phyloP scores from a whole-genome alignment of 371 early-diverging fungal genomes.

The Entomophthora muscae region DNA sequence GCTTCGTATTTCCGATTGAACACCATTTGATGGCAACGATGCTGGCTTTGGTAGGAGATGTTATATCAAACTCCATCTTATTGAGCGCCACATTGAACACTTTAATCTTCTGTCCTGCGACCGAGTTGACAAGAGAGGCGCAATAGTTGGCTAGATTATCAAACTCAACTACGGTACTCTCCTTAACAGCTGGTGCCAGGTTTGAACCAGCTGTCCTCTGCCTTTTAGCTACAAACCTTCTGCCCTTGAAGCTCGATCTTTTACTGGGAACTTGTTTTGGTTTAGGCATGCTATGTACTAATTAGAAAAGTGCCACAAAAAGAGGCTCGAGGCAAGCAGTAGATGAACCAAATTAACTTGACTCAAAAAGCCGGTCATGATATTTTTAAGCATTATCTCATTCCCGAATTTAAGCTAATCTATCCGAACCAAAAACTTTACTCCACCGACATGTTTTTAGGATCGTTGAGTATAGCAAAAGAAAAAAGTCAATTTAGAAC shows the following conservation, averaged over 20 bases:
- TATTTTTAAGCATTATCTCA: too few relatives aligned
- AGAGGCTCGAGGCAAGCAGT: too few relatives aligned
- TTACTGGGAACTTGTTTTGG: neutral
- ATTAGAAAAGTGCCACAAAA: too few relatives aligned
- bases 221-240: neutral
- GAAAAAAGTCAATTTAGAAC: too few relatives aligned
- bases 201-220: neutral
- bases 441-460: too few relatives aligned
- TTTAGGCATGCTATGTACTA: neutral
- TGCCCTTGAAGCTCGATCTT: neutral
- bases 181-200: neutral
- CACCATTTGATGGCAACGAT: neutral
- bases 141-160: slow-evolving; percentile 3
- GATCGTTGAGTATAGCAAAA: too few relatives aligned
- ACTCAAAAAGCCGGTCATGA: too few relatives aligned
- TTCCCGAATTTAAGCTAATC: too few relatives aligned
- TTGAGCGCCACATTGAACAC: neutral
- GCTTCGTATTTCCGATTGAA: neutral
- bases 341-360: too few relatives aligned
- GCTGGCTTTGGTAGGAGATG: slow-evolving; percentile 4
- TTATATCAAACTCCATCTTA: slow-evolving; percentile 5
- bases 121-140: neutral
- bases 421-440: too few relatives aligned
- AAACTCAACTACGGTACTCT: neutral
- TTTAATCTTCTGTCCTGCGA: slow-evolving; percentile 6